Conservation (phyloP, 345 rosid species). For the Syzygium oleosum region DNA sequence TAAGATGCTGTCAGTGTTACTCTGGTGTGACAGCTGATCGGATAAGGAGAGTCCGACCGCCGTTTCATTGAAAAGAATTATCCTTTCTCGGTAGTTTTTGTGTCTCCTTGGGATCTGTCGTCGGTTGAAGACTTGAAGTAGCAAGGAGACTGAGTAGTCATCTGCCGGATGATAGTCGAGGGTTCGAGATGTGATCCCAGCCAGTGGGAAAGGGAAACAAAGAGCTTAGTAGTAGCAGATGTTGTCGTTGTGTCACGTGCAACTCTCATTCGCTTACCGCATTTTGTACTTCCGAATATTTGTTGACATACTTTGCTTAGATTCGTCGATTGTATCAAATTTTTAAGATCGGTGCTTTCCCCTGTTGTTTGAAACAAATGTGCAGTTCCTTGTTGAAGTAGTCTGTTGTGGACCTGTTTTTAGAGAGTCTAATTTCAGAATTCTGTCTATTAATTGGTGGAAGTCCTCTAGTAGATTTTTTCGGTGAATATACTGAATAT, state of each 20-base stretch:
- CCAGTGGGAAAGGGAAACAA: not conserved
- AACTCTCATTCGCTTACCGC: not conserved
- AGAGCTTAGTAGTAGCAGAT: not conserved
- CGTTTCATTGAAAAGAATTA: not conserved
- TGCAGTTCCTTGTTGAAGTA: not conserved
- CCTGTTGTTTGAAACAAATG: not conserved
- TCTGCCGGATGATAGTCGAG: not conserved
- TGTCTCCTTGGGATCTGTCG: not conserved
- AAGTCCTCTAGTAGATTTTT: not conserved
- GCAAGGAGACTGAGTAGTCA: not conserved
- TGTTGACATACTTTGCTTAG: not conserved
- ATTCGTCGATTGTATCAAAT: not conserved
- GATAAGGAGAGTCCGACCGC: not conserved
- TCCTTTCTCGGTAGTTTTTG: not conserved
- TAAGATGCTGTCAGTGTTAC: not conserved
- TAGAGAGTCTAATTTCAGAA: not conserved
- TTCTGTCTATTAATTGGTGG: not conserved
- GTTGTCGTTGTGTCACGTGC: not conserved
- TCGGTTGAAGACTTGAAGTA: not conserved
- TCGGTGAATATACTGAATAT: not conserved
- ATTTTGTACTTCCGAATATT: not conserved
- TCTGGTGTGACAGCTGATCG: not conserved
- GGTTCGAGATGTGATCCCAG: not conserved
- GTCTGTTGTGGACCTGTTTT: not conserved
- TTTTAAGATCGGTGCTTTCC: not conserved